Conservation (phyloP, 768 basidiomycete species). For the Dendrothele bispora region DNA sequence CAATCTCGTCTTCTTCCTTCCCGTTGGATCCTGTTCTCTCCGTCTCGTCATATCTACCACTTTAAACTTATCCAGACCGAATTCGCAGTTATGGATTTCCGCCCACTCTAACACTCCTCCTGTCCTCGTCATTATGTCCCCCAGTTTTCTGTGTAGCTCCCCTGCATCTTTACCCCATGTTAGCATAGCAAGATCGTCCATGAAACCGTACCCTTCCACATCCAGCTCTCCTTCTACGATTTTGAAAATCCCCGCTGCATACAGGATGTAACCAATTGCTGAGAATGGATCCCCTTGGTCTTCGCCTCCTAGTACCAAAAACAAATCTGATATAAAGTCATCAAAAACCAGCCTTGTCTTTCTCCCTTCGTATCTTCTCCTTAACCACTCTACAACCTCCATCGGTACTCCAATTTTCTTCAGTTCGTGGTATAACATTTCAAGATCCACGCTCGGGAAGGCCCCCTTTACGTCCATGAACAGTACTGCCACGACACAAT, state of each 20-base stretch:
- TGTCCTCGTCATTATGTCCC: constrained; percentile 13
- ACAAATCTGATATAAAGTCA: constrained; percentile 20
- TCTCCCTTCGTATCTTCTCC: constrained; percentile 15
- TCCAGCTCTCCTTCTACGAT: constrained; percentile 5
- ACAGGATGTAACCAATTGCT: constrained; percentile 22
- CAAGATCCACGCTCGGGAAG: constrained; percentile 21
- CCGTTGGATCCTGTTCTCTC: too few species aligned
- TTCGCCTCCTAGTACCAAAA: constrained; percentile 16
- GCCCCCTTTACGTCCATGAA: constrained; percentile 30
- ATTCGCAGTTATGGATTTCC: not conserved
- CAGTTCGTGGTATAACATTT: constrained; percentile 22
- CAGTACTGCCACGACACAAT: constrained; percentile 21
- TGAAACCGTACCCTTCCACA: constrained; percentile 12
- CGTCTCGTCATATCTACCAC: not conserved
- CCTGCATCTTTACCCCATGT: constrained; percentile 7
- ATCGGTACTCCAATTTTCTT: constrained; percentile 18
- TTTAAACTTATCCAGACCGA: not conserved
- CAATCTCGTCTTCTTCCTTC: too few species aligned
- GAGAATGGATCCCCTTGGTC: constrained; percentile 28
- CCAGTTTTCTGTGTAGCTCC: constrained; percentile 4
- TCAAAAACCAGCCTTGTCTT: constrained; percentile 24
- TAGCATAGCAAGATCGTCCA: constrained; percentile 16
- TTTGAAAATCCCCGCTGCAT: constrained; percentile 20
- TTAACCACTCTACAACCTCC: constrained; percentile 12
- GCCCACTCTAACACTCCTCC: not conserved